These are phyloP conservation scores for Orbilia blumenaviensis DNA, from an alignment of 2,329 filamentous ascomycete genomes.

Conservation along the genomic window DNA sequence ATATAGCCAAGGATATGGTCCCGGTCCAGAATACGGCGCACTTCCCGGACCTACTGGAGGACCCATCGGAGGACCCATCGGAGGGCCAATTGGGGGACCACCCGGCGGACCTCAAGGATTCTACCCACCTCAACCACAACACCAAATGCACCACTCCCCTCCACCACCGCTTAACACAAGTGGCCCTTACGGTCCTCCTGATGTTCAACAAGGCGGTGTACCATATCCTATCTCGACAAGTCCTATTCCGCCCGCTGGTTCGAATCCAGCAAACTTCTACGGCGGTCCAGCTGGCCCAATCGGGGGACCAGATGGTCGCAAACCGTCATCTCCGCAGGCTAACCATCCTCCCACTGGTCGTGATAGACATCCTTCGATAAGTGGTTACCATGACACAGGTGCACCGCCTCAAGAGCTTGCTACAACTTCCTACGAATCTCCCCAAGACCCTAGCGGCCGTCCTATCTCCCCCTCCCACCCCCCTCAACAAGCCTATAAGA, in stretches of 20 bases:
- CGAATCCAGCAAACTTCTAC: slow-evolving; percentile 30
- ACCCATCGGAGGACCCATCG: slow-evolving; percentile 6
- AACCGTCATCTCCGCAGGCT: slow-evolving; percentile 57
- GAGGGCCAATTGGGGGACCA: background rate
- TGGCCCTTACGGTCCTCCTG: slow-evolving; percentile 55
- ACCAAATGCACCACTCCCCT: slow-evolving; percentile 38
- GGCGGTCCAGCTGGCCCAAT: slow-evolving; percentile 59
- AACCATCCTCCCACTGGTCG: slow-evolving; percentile 7
- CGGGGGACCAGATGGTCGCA: slow-evolving; percentile 73
- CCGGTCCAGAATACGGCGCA: slow-evolving; percentile 59
- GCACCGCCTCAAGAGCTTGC: slow-evolving; percentile 76
- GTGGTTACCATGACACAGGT: slow-evolving; percentile 45
- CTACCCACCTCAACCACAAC: slow-evolving; percentile 42
- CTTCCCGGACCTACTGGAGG: slow-evolving; percentile 33
- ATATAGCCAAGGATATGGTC: slow-evolving; percentile 56
- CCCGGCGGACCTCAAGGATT: slow-evolving; percentile 24
- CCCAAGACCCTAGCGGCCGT: slow-evolving; percentile 63
- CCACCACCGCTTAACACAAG: slow-evolving; percentile 54
- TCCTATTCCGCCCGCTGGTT: slow-evolving; percentile 59
- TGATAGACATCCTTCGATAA: slow-evolving; percentile 38
- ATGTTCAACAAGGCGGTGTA: slow-evolving; percentile 62
- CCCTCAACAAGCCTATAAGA: slow-evolving; percentile 28
- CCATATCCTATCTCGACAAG: slow-evolving; percentile 66
- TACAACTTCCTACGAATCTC: slow-evolving; percentile 79
- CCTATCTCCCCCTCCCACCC: slow-evolving; percentile 47